These are phyloP conservation scores for Solanum chilense DNA, from an alignment of 257 asterid species.

Conservation along the genomic window DNA sequence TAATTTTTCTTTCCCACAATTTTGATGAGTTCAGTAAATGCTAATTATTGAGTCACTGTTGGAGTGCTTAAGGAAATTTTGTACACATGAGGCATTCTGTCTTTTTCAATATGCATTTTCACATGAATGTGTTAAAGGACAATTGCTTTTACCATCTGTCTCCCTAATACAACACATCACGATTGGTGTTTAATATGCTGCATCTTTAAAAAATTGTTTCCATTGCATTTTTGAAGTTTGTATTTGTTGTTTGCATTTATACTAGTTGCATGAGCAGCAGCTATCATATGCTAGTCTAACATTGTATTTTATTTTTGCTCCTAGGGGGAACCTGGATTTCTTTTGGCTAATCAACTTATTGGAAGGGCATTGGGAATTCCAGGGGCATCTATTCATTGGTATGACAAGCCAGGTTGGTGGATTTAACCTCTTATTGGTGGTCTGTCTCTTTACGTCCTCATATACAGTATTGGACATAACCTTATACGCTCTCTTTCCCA, in stretches of 20 bases:
- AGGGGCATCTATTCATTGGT: conserved; percentile 96
- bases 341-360: conserved; percentile 57
- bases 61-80: background rate
- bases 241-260: background rate
- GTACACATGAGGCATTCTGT: background rate
- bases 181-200: background rate
- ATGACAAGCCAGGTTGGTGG: conserved; percentile 90
- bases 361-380: conserved; percentile 62
- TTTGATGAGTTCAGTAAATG: background rate
- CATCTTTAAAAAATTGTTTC: background rate
- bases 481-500: background rate
- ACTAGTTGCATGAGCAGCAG: background rate
- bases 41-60: background rate
- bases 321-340: conserved; percentile 83
- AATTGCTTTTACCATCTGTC: background rate
- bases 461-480: background rate
- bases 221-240: background rate
- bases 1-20: background rate
- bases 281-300: background rate
- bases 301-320: conserved; percentile 2
- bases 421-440: background rate
- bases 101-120: background rate
- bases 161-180: background rate
- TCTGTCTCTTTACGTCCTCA: background rate
- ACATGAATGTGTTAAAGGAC: background rate